phyloP scores from a whole-genome alignment of 2,329 filamentous ascomycete genomes.

The Phaeoacremonium minimum region DNA sequence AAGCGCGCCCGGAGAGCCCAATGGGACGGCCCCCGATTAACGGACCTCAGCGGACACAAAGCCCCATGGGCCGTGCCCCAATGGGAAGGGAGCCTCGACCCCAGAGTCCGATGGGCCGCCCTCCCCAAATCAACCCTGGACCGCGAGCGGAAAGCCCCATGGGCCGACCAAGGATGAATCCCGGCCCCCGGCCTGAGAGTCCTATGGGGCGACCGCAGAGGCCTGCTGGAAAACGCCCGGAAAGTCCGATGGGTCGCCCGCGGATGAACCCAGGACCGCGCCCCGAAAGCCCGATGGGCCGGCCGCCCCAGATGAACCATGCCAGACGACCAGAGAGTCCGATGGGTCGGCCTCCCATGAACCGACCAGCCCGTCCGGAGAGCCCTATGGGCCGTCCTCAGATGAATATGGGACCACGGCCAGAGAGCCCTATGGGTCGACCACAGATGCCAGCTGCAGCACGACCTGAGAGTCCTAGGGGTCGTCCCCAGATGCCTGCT shows the following conservation, averaged over 20 bases:
- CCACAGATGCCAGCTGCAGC: background rate
- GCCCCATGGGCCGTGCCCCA: background rate
- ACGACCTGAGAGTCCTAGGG: background rate
- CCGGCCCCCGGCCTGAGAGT: slow-evolving; percentile 2
- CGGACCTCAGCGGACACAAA: background rate
- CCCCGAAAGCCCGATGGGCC: background rate
- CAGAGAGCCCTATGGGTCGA: background rate
- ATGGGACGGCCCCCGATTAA: background rate
- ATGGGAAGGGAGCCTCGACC: background rate
- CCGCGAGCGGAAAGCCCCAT: background rate
- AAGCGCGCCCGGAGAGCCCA: background rate
- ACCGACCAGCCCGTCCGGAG: slow-evolving; percentile 1
- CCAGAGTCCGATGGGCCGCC: background rate
- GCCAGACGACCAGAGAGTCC: background rate
- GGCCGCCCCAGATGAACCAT: background rate
- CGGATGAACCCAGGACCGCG: background rate
- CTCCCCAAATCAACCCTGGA: too few relatives aligned
- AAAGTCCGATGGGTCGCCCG: background rate
- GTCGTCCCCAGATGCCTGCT: too few relatives aligned
- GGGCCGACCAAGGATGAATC: too few relatives aligned
- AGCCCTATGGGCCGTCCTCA: slow-evolving; percentile 2
- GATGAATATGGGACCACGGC: background rate
- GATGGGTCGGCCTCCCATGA: slow-evolving; percentile 1
- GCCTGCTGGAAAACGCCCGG: too few relatives aligned
- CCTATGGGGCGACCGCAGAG: slow-evolving; percentile 2